phyloP scores from a whole-genome alignment of 148 eudicot genomes.

The Oxyria digyna region DNA sequence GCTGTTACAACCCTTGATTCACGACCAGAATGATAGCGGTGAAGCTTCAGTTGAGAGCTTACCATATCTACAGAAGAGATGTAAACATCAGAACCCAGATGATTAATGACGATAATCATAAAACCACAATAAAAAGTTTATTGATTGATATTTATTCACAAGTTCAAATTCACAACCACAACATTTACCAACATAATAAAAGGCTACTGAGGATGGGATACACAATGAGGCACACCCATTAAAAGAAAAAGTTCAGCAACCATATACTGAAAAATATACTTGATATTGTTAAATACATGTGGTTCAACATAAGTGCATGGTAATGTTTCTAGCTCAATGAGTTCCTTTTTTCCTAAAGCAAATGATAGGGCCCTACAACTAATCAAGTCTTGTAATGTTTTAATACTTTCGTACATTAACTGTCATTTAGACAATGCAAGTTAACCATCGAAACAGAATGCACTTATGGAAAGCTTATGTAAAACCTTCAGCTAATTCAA shows the following conservation, averaged over 20 bases:
- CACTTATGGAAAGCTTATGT: background rate
- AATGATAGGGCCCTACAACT: background rate
- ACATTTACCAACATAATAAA: background rate
- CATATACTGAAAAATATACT: background rate
- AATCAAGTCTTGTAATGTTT: background rate
- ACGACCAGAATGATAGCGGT: conserved; percentile 72
- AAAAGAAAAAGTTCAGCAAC: background rate
- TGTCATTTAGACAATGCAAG: background rate
- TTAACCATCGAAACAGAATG: background rate
- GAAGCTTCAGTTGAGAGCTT: conserved; percentile 87
- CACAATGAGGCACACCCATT: background rate
- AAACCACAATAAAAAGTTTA: background rate
- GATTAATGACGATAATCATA: background rate
- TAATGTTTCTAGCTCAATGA: background rate
- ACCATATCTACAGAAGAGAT: conserved; percentile 48
- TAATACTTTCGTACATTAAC: background rate
- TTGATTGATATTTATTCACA: background rate
- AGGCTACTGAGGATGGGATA: background rate
- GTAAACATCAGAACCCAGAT: background rate
- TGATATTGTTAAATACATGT: background rate
- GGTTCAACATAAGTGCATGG: background rate
- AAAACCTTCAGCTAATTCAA: background rate
- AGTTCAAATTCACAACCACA: background rate
- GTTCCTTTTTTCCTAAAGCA: background rate
- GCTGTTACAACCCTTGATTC: conserved; percentile 96